Percentiles rank a stretch among this genome's conserved stretches.
Evolutionary conservation across 139 green algal species (phyloP).

Genomic region (Medakamo hakoo): DNA sequence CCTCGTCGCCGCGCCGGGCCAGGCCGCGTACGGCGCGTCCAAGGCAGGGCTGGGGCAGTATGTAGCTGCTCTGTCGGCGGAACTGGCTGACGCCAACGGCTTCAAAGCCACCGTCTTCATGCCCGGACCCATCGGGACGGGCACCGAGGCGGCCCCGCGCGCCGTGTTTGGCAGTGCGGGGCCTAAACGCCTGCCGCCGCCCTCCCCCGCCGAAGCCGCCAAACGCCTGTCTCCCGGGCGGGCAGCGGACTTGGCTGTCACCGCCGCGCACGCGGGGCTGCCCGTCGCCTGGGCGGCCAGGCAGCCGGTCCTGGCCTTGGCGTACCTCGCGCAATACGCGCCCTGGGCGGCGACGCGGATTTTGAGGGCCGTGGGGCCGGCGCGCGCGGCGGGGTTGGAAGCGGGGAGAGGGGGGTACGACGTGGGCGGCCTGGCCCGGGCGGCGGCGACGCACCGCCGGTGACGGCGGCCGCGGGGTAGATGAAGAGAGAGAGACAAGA

Average conservation of each 20-base stretch:
- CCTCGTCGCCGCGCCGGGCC: neutral
- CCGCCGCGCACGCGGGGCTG: too few species aligned
- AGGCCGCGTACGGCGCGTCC: neutral
- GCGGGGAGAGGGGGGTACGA: neutral
- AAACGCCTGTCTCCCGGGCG: neutral
- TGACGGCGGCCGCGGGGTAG: too few species aligned
- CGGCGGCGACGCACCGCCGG: too few species aligned
- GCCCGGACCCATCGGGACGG: too few species aligned
- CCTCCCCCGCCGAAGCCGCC: neutral
- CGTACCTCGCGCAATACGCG: neutral
- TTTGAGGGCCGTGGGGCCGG: neutral
- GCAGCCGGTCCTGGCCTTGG: neutral
- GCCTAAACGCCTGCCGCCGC: too few species aligned
- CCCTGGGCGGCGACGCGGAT: neutral
- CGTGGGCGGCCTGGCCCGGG: neutral
- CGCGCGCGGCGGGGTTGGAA: neutral
- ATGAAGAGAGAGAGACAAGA: too few species aligned
- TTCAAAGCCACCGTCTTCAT: too few species aligned
- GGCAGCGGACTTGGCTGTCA: neutral
- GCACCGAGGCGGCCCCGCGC: too few species aligned
- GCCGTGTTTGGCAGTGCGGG: too few species aligned
- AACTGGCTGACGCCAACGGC: too few species aligned
- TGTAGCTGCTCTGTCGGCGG: neutral
- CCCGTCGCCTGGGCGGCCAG: neutral
- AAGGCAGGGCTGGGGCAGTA: neutral